A percentile compares a stretch with the other conserved stretches of the same genome.
Conservation (phyloP, 139 green algal genomes). For the Closterium sp. region DNA sequence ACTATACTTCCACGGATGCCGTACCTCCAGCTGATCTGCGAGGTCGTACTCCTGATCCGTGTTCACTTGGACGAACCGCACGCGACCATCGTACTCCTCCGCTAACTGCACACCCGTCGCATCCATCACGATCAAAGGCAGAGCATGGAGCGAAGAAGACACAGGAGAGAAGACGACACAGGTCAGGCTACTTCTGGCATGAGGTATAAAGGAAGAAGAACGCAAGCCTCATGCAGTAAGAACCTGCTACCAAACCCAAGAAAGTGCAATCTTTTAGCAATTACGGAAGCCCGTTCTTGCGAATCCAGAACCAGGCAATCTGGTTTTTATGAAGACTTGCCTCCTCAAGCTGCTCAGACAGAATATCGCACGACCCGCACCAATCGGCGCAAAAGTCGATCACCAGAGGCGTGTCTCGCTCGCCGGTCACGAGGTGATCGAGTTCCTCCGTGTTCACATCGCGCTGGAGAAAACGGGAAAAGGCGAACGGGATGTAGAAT, state of each 20-base stretch:
- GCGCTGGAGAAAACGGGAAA: neutral
- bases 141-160: neutral
- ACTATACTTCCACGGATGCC: too few species aligned
- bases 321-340: neutral
- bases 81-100: slow-evolving; percentile 62
- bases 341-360: neutral
- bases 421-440: neutral
- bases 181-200: neutral
- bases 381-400: neutral
- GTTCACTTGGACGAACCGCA: slow-evolving; percentile 90
- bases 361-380: neutral
- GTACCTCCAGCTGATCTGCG: too few species aligned
- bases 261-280: too few species aligned
- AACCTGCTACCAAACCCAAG: neutral
- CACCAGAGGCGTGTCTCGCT: neutral
- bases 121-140: neutral
- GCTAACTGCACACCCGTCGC: slow-evolving; percentile 60
- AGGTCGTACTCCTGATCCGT: slow-evolving; percentile 67
- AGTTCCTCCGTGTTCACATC: neutral
- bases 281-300: neutral
- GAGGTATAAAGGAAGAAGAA: neutral
- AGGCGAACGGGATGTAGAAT: neutral
- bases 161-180: neutral
- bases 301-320: neutral
- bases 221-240: neutral